Conservation (phyloP, 495 filamentous ascomycete species). For the Pseudomonodictys pantanalensis region DNA sequence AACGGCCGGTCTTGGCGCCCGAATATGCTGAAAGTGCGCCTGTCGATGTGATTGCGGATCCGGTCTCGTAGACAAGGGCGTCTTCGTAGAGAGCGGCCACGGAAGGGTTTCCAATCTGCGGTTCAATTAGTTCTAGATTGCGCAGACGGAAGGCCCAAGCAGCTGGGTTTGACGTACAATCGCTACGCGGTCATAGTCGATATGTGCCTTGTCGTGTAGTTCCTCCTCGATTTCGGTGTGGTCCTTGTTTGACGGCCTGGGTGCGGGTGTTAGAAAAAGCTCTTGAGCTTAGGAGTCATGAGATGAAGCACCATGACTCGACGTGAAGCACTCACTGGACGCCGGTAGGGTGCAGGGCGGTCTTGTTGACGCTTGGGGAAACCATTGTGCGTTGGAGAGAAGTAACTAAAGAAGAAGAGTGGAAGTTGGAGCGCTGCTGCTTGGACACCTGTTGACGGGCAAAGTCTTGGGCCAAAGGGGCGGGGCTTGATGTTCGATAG, state of each 20-base stretch:
- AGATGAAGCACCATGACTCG: slow-evolving; percentile 12
- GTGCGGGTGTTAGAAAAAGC: slow-evolving; percentile 7
- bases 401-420: slow-evolving; percentile 57
- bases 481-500: slow-evolving; percentile 47
- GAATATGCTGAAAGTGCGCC: slow-evolving; percentile 97
- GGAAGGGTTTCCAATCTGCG: slow-evolving; percentile 81
- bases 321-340: slow-evolving; percentile 64
- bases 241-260: slow-evolving; percentile 67
- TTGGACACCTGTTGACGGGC: slow-evolving; percentile 58
- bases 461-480: slow-evolving; percentile 57
- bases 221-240: slow-evolving; percentile 98
- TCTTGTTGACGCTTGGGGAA: slow-evolving; percentile 81
- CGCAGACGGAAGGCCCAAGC: not conserved
- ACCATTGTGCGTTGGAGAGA: slow-evolving; percentile 62
- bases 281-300: slow-evolving; percentile 4
- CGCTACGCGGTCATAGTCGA: slow-evolving; percentile 97
- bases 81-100: slow-evolving; percentile 97
- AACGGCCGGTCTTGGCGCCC: slow-evolving; percentile 95
- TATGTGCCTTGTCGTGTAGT: slow-evolving; percentile 96
- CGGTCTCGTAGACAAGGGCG: slow-evolving; percentile 97
- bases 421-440: slow-evolving; percentile 62
- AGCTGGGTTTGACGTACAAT: slow-evolving; percentile 63
- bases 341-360: slow-evolving; percentile 83
- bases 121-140: slow-evolving; percentile 20
- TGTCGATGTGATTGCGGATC: slow-evolving; percentile 91